Evolutionary conservation across 169 alveolate genomes (phyloP), one percentile per base, ranked within the genome.

Genomic region (Amoebophrya sp.): DNA sequence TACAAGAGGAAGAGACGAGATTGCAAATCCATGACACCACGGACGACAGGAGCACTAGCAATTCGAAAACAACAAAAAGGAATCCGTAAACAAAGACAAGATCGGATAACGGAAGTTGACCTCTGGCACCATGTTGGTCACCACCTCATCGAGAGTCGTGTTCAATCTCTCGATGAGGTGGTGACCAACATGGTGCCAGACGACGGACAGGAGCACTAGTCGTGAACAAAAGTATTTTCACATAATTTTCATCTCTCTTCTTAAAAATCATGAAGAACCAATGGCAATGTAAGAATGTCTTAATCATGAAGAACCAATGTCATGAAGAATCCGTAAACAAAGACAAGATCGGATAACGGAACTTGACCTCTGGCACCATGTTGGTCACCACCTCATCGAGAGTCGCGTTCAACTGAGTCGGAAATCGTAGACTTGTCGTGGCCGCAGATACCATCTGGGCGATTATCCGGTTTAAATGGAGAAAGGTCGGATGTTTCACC

Each of bases 361-460:
- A 92, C 53, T 77, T 40, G 77, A 40, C 54, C 47, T 92, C 47
- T 0, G 97, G 97, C 39, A 96, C 96, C 90, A 96, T 93, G 92
- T 96, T 96, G 89, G 96, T 95, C 78, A 95, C 95, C 94, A 95
- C 94, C 93, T 95, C 96, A 53, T 96, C 93, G 90, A 96, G 95
- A 93, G 95, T 96, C 38, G 96, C 95, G 90, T 95, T 95, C 29
- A 95, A 91, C 94, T 96, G 96, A 2, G 97, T 96, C 91, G 95
- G 96, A 93, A 96, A 96, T 65, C 97, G 95, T 54, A 96, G 91
- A 29, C 96, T 94, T 91, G 96, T 95, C 41, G 97, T 96, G 89
- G 94, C 94, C 36, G 96, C 94, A 33, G 97, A 96, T 90, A 95
- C 95, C 76, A 94, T 95, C 93, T 96, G 95, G 77, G 96, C 96